Percentiles rank a stretch among this genome's conserved stretches.
Conservation (phyloP, 345 rosid species). For the Euphorbia peplus region DNA sequence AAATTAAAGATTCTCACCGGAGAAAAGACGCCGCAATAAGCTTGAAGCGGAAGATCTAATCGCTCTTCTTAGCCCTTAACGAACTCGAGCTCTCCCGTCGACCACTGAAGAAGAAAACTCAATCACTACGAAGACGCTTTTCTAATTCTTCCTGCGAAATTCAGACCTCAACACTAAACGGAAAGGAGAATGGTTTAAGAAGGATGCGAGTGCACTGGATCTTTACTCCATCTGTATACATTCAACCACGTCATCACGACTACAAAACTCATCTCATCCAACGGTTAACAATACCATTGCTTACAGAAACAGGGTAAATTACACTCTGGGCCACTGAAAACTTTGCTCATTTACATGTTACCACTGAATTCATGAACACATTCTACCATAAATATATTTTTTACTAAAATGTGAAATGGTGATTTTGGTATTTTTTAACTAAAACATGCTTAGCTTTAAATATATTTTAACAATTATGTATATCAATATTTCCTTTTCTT, state of each 20-base stretch:
- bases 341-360: too few species aligned
- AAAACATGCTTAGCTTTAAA: too few species aligned
- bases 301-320: too few species aligned
- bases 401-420: too few species aligned
- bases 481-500: too few species aligned
- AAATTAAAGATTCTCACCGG: constrained; percentile 6
- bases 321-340: too few species aligned
- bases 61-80: background rate
- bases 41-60: background rate
- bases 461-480: too few species aligned
- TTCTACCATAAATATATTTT: too few species aligned
- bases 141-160: background rate
- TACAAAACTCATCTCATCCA: background rate
- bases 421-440: too few species aligned
- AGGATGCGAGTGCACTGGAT: background rate
- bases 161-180: background rate
- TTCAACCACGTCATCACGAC: constrained; percentile 2
- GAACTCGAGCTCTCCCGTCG: too few species aligned
- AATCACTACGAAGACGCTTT: background rate
- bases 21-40: constrained; percentile 6
- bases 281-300: constrained; percentile 2
- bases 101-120: too few species aligned
- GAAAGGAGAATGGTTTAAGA: background rate
- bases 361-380: too few species aligned
- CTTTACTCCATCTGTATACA: background rate